Evolutionary conservation across 164 flowering plant species (phyloP).

Genomic region (Akebia trifoliata): DNA sequence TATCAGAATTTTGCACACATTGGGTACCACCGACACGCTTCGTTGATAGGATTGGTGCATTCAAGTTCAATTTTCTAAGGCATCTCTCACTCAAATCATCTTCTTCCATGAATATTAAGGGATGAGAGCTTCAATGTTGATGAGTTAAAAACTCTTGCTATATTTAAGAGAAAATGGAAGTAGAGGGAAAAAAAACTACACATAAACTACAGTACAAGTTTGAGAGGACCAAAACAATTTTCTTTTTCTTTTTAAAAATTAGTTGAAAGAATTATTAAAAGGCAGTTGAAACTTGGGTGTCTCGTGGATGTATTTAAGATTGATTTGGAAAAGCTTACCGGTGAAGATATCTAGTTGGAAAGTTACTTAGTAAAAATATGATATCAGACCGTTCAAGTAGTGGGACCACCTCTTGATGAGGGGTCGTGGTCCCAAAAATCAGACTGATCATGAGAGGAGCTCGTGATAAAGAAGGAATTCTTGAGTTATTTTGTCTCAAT

Average conservation of each 20-base stretch:
- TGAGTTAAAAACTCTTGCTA: background rate
- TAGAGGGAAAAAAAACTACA: too few species aligned
- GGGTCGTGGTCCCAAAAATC: too few species aligned
- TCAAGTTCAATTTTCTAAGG: conserved; percentile 38
- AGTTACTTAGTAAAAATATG: too few species aligned
- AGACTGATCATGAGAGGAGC: too few species aligned
- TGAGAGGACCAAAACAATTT: too few species aligned
- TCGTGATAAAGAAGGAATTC: too few species aligned
- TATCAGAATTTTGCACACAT: background rate
- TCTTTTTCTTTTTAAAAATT: conserved; percentile 11
- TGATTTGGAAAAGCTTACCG: background rate
- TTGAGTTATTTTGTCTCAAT: too few species aligned
- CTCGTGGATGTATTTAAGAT: conserved; percentile 25
- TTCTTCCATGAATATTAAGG: conserved; percentile 12
- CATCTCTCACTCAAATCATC: conserved; percentile 11
- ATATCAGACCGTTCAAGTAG: too few species aligned
- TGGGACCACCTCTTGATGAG: too few species aligned
- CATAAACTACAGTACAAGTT: too few species aligned
- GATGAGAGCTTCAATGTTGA: background rate
- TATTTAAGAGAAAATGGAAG: too few species aligned
- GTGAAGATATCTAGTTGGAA: too few species aligned
- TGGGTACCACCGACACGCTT: conserved; percentile 21
- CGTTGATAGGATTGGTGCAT: conserved; percentile 51
- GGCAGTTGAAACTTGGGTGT: conserved; percentile 28
- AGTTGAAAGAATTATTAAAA: conserved; percentile 4